Evolutionary conservation across 768 basidiomycete genomes (phyloP).

Genomic region (Kwoniella bestiolae): DNA sequence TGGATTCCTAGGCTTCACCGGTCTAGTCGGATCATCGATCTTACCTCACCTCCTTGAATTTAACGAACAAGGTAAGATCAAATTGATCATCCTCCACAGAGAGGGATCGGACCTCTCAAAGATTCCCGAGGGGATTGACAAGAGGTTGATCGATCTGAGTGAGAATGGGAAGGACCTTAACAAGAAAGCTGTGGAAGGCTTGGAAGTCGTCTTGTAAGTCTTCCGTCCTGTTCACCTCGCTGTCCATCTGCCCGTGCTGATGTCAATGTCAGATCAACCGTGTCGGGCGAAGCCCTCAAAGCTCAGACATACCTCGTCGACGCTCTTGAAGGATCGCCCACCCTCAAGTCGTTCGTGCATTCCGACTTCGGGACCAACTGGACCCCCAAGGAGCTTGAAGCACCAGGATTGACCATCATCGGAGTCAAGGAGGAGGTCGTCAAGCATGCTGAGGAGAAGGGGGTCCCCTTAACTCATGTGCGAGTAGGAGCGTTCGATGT

Average conservation of each 20-base stretch:
- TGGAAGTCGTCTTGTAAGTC: slow-evolving; percentile 20
- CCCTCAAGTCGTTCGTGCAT: slow-evolving; percentile 12
- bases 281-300: background rate
- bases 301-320: slow-evolving; percentile 1
- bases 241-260: background rate
- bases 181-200: slow-evolving; percentile 14
- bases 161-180: background rate
- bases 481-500: slow-evolving; percentile 3
- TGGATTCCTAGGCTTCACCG: slow-evolving; percentile 10
- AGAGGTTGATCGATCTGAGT: slow-evolving; percentile 8
- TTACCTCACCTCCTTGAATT: background rate
- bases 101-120: slow-evolving; percentile 14
- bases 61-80: slow-evolving; percentile 3
- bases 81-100: slow-evolving; percentile 15
- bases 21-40: slow-evolving; percentile 11
- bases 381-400: slow-evolving; percentile 6
- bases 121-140: slow-evolving; percentile 14
- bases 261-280: slow-evolving; percentile 2
- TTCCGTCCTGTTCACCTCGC: background rate
- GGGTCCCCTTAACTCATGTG: slow-evolving; percentile 1
- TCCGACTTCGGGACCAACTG: slow-evolving; percentile 19
- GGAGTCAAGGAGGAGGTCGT: background rate
- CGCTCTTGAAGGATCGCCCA: background rate
- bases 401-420: background rate
- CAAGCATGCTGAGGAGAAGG: background rate